phyloP scores from a whole-genome alignment of 2,329 filamentous ascomycete species.

The Aspergillus sp. region DNA sequence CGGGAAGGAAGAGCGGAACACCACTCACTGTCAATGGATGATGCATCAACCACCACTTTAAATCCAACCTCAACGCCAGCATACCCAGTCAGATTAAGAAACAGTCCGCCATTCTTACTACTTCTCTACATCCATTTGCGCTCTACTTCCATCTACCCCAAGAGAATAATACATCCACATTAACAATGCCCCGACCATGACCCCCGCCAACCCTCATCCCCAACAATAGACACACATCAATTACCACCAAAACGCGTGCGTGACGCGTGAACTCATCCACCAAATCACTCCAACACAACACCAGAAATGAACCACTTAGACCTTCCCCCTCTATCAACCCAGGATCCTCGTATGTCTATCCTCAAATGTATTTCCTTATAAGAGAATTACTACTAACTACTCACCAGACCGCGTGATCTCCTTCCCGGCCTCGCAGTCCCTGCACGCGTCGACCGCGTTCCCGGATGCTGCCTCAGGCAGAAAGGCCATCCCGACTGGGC shows the following conservation, averaged over 20 bases:
- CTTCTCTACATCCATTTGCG: too few relatives aligned
- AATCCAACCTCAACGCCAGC: neutral
- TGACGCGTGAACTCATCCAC: neutral
- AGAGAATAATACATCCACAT: neutral
- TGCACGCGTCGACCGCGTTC: slow-evolving; percentile 30
- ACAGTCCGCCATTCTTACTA: too few relatives aligned
- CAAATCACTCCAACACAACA: neutral
- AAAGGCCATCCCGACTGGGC: slow-evolving; percentile 44
- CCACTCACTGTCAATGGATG: neutral
- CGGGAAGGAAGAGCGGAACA: neutral
- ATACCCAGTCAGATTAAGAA: neutral
- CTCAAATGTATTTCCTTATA: neutral
- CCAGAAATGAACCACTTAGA: slow-evolving; percentile 31
- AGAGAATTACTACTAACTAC: slow-evolving; percentile 4
- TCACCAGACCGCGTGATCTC: slow-evolving; percentile 34
- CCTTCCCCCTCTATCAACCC: slow-evolving; percentile 34
- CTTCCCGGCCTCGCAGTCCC: slow-evolving; percentile 41
- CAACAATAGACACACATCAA: neutral
- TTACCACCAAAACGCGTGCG: neutral
- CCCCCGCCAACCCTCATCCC: neutral
- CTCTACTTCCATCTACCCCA: neutral
- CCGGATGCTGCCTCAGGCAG: slow-evolving; percentile 10
- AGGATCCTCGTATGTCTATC: slow-evolving; percentile 31
- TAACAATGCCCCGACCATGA: neutral
- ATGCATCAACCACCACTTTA: neutral